Evolutionary conservation across 805 yeast genomes (phyloP).

Genomic region (Ogataea naganishii): DNA sequence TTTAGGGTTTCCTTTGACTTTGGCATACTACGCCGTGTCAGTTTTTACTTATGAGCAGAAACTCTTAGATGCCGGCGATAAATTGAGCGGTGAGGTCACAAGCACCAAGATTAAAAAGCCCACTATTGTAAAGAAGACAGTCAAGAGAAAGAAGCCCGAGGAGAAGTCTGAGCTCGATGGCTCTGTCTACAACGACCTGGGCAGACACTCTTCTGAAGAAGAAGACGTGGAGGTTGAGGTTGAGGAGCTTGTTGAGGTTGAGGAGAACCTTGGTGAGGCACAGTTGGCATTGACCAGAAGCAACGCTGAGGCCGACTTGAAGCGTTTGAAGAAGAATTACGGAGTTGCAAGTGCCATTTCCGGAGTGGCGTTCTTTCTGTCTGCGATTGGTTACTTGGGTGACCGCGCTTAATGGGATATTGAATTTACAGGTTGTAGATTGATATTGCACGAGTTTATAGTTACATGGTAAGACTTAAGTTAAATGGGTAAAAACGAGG

Average conservation of each 20-base stretch:
- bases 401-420: slow-evolving; percentile 25
- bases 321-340: slow-evolving; percentile 28
- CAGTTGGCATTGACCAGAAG: slow-evolving; percentile 32
- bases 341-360: slow-evolving; percentile 31
- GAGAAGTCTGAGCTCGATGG: slow-evolving; percentile 35
- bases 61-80: slow-evolving; percentile 11
- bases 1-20: slow-evolving; percentile 39
- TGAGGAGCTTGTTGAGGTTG: slow-evolving; percentile 24
- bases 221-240: slow-evolving; percentile 25
- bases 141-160: slow-evolving; percentile 14
- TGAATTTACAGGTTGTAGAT: background rate
- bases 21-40: slow-evolving; percentile 19
- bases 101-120: slow-evolving; percentile 6
- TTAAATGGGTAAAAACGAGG: background rate
- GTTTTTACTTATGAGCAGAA: slow-evolving; percentile 19
- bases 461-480: background rate
- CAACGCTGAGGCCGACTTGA: slow-evolving; percentile 23
- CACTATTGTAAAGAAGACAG: slow-evolving; percentile 16
- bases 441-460: background rate
- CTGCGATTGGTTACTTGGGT: slow-evolving; percentile 50
- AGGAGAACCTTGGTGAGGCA: slow-evolving; percentile 16
- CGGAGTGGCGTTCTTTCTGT: slow-evolving; percentile 37
- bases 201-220: slow-evolving; percentile 17
- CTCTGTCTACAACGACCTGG: slow-evolving; percentile 36
- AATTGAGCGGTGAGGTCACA: slow-evolving; percentile 1